A percentile compares a stretch with the other conserved stretches of the same genome.
These are phyloP conservation scores for Candida sp. DNA, from an alignment of 1,139 yeast species.

Conservation along the genomic window DNA sequence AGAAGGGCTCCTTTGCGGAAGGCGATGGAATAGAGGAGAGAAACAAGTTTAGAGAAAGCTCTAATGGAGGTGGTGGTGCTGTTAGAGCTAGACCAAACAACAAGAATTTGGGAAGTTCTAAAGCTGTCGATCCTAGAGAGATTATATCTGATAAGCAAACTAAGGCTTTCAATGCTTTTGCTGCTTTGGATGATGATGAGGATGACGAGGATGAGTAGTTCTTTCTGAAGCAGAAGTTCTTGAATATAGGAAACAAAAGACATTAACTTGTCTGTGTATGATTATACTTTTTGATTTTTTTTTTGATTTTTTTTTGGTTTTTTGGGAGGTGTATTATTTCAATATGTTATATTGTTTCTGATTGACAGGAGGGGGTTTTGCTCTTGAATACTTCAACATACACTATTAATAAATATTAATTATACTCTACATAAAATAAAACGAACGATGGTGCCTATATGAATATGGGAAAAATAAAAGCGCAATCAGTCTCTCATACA, in stretches of 20 bases:
- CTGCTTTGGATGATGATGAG: slow-evolving; percentile 70
- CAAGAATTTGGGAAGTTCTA: slow-evolving; percentile 74
- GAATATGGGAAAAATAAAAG: neutral
- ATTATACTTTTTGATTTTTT: slow-evolving; percentile 6
- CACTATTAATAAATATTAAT: neutral
- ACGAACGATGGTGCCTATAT: neutral
- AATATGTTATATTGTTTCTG: neutral
- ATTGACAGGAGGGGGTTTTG: neutral
- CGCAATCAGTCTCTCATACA: slow-evolving; percentile 20
- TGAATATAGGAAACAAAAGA: slow-evolving; percentile 3
- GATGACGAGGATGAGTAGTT: slow-evolving; percentile 19
- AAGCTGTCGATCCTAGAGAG: slow-evolving; percentile 76
- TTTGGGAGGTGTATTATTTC: neutral
- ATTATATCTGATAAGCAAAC: slow-evolving; percentile 69
- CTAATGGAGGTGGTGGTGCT: slow-evolving; percentile 38
- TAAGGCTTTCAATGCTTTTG: slow-evolving; percentile 75
- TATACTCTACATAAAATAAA: neutral
- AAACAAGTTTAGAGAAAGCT: slow-evolving; percentile 48
- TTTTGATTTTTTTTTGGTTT: slow-evolving; percentile 1
- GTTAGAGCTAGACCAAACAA: slow-evolving; percentile 69
- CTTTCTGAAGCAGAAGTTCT: neutral
- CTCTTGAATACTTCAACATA: neutral
- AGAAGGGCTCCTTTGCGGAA: slow-evolving; percentile 49
- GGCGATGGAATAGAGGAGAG: slow-evolving; percentile 54
- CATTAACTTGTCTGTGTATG: slow-evolving; percentile 1